These are phyloP conservation scores for Strobilomyces dryophilus DNA, from an alignment of 768 basidiomycete genomes.

Conservation along the genomic window DNA sequence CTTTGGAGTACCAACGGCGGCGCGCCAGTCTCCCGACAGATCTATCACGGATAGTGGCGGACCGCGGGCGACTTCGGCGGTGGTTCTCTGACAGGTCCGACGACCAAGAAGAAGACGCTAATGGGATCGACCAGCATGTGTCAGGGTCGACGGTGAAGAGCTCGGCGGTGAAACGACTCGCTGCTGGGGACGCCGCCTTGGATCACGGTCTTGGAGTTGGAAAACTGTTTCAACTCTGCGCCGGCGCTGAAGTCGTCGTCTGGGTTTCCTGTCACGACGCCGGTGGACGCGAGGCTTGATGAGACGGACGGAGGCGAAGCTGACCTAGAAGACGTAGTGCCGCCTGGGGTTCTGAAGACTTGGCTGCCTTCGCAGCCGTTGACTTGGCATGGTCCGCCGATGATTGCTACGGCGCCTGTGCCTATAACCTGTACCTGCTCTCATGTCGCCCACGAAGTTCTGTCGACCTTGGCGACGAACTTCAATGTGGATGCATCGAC, in stretches of 20 bases:
- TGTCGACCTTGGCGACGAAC: conserved; percentile 53
- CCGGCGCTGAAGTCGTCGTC: conserved; percentile 4
- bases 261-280: conserved; percentile 17
- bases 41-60: conserved; percentile 57
- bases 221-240: conserved; percentile 23
- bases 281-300: conserved; percentile 13
- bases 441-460: conserved; percentile 34
- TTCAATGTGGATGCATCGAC: conserved; percentile 61
- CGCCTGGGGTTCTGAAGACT: conserved; percentile 61
- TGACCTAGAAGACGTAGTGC: conserved; percentile 59
- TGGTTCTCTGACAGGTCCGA: conserved; percentile 49
- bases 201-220: conserved; percentile 19
- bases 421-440: not conserved
- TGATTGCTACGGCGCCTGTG: conserved; percentile 9
- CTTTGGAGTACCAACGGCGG: conserved; percentile 51
- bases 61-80: conserved; percentile 60
- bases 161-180: conserved; percentile 5
- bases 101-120: conserved; percentile 32
- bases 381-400: conserved; percentile 29
- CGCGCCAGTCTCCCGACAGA: conserved; percentile 52
- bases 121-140: conserved; percentile 30
- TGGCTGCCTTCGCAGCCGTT: conserved; percentile 42
- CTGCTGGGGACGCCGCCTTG: conserved; percentile 18
- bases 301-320: conserved; percentile 41
- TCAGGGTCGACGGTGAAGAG: conserved; percentile 22